Evolutionary conservation across 768 basidiomycete species (phyloP), one percentile per base, ranked within the genome.

Genomic region (Naganishia randhawae): DNA sequence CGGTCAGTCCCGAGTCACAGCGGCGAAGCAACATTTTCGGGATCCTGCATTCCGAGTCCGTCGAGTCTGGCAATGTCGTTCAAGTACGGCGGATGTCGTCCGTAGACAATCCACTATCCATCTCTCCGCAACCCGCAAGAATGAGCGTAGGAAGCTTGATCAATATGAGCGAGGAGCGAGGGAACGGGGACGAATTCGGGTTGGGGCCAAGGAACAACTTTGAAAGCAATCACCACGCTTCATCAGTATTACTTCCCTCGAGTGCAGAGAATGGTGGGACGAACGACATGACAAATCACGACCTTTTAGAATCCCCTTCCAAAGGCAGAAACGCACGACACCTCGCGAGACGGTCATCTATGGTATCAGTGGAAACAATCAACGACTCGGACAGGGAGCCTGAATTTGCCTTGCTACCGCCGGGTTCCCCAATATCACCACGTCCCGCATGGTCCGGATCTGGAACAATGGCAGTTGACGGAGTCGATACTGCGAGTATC

Each of bases 11-110:
- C 22, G 57, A 61, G 16, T 61, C 57, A 29, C 57, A 39, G 37
- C 37, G 57, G 14, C 57, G 57, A 16, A 61, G 57, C 57, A 61
- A 61, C 16, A 61, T 61, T 19, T 61, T 61, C 25, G 57, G 57
- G 37, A 61, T 61, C 32, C 57, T 61, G 37, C 57, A 61, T 61
- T 17, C 57, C 37, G 57, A 41, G 11, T 22, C 57, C 27, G 57
- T 1, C 8, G 37, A 3, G 5, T 33, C 33, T 25, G n/a, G 45
- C 25, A 48, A 48, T 41, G 22, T 27, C 39, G 19, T 52, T 33
- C 29, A 17, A 52, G 17, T 39, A 61, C 57, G 19, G 37, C 27
- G 57, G 22, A 61, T 35, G 14, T 2, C 39, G 25, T 61, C 39
- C 33, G 17, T 0, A 1, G 45, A 48, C 45, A 48, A 13, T 25